A percentile compares a stretch with the other conserved stretches of the same genome.
Conservation (phyloP, 495 filamentous ascomycete species). For the Emericellopsis terricola region DNA sequence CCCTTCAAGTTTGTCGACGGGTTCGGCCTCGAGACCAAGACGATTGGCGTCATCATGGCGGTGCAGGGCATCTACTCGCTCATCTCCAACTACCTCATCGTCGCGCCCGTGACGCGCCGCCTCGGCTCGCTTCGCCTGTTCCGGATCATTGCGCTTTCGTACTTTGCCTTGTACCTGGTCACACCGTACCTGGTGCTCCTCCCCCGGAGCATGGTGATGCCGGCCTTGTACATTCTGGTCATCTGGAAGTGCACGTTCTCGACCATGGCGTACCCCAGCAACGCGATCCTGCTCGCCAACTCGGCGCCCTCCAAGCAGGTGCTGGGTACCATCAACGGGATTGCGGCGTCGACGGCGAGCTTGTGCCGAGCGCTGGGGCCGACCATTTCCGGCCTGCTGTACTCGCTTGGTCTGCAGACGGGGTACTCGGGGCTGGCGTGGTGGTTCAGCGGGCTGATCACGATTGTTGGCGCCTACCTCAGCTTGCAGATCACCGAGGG, state of each 20-base stretch:
- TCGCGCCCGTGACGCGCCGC: constrained; percentile 50
- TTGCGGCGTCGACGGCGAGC: constrained; percentile 80
- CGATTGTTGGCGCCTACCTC: constrained; percentile 46
- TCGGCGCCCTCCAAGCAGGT: constrained; percentile 62
- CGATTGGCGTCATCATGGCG: constrained; percentile 73
- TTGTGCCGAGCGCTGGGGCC: constrained; percentile 76
- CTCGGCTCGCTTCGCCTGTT: constrained; percentile 68
- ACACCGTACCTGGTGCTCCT: constrained; percentile 83
- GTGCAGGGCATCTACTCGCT: constrained; percentile 84
- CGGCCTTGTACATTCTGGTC: constrained; percentile 54
- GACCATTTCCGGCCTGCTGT: constrained; percentile 69
- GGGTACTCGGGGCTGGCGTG: constrained; percentile 78
- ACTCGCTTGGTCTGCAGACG: constrained; percentile 55
- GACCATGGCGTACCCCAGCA: constrained; percentile 71
- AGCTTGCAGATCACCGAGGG: constrained; percentile 25
- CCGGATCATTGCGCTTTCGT: constrained; percentile 56
- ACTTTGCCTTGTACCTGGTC: constrained; percentile 75
- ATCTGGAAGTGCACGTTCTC: constrained; percentile 80
- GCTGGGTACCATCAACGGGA: constrained; percentile 80
- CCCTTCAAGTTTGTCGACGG: constrained; percentile 84
- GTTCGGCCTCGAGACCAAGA: constrained; percentile 61
- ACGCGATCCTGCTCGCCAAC: constrained; percentile 70
- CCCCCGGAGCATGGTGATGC: constrained; percentile 47
- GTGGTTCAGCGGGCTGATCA: constrained; percentile 73
- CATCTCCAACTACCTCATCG: constrained; percentile 63